Conservation (phyloP, 495 filamentous ascomycete genomes). For the Glutinoglossum americanum region DNA sequence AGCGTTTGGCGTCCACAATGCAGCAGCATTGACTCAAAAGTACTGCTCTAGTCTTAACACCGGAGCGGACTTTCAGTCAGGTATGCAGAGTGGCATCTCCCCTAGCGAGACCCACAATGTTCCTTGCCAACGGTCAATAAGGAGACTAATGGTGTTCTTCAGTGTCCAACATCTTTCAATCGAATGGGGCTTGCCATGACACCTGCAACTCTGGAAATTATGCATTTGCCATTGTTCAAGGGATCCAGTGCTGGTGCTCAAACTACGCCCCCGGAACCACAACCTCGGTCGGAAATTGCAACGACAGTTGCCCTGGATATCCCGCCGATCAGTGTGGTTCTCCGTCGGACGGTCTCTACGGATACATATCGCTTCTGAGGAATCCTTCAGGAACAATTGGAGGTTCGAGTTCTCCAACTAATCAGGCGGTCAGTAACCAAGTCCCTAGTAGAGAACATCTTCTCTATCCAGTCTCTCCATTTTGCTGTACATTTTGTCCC, state of each 20-base stretch:
- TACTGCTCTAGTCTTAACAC: slow-evolving; percentile 30
- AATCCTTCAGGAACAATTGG: slow-evolving; percentile 28
- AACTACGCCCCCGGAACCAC: slow-evolving; percentile 37
- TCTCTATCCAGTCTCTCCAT: neutral
- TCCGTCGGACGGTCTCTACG: slow-evolving; percentile 28
- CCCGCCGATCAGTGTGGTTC: slow-evolving; percentile 42
- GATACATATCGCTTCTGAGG: slow-evolving; percentile 30
- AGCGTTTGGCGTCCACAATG: neutral
- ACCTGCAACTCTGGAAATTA: slow-evolving; percentile 29
- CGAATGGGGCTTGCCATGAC: slow-evolving; percentile 36
- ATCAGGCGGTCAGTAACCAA: neutral
- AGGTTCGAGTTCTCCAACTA: slow-evolving; percentile 2
- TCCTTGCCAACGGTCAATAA: slow-evolving; percentile 1
- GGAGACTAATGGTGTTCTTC: slow-evolving; percentile 7
- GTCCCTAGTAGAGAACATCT: neutral
- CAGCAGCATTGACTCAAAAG: neutral
- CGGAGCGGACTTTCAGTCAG: slow-evolving; percentile 14
- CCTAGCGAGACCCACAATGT: slow-evolving; percentile 1
- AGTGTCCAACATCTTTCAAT: slow-evolving; percentile 39
- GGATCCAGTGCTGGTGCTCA: slow-evolving; percentile 52
- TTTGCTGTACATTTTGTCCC: neutral
- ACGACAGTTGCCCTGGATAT: slow-evolving; percentile 42
- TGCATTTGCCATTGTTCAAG: slow-evolving; percentile 47
- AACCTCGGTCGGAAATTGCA: slow-evolving; percentile 26
- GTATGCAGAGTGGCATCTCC: slow-evolving; percentile 8